phyloP scores from a whole-genome alignment of 169 alveolate genomes.

The Eimeria praecox region DNA sequence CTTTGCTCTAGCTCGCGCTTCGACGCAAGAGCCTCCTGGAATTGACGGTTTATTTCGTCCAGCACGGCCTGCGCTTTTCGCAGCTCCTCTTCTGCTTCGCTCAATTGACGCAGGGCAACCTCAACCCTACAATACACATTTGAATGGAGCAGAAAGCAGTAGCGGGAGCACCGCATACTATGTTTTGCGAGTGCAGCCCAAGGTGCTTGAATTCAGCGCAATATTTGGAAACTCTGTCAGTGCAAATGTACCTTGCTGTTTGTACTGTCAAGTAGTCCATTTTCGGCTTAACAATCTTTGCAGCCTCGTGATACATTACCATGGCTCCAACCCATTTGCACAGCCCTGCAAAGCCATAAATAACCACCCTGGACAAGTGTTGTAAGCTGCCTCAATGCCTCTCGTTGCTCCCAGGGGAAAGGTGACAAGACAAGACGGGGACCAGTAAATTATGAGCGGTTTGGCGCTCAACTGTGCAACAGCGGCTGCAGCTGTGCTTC shows the following conservation, averaged over 20 bases:
- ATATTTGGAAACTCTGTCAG: background rate
- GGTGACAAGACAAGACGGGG: background rate
- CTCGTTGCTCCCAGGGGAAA: background rate
- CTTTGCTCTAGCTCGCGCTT: conserved; percentile 95
- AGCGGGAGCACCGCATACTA: background rate
- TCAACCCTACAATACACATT: conserved; percentile 91
- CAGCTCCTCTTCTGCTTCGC: conserved; percentile 94
- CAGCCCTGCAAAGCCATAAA: conserved; percentile 86
- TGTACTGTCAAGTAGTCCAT: conserved; percentile 94
- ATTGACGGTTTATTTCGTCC: conserved; percentile 92
- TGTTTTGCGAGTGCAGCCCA: background rate
- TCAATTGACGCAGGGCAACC: conserved; percentile 94
- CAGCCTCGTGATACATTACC: conserved; percentile 96
- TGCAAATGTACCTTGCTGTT: conserved; percentile 87
- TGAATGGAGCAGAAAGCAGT: background rate
- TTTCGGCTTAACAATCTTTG: conserved; percentile 98
- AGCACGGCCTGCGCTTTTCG: conserved; percentile 92
- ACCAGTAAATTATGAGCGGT: background rate
- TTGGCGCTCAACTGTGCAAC: background rate
- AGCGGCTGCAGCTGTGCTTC: background rate
- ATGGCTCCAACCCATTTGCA: conserved; percentile 96
- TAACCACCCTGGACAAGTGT: background rate
- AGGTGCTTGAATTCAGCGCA: background rate
- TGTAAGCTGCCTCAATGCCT: background rate
- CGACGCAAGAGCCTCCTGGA: conserved; percentile 93